Percentiles rank a stretch among this genome's conserved stretches.
Evolutionary conservation across 139 green algal genomes (phyloP).

Genomic region (Spirogloea muscicola): DNA sequence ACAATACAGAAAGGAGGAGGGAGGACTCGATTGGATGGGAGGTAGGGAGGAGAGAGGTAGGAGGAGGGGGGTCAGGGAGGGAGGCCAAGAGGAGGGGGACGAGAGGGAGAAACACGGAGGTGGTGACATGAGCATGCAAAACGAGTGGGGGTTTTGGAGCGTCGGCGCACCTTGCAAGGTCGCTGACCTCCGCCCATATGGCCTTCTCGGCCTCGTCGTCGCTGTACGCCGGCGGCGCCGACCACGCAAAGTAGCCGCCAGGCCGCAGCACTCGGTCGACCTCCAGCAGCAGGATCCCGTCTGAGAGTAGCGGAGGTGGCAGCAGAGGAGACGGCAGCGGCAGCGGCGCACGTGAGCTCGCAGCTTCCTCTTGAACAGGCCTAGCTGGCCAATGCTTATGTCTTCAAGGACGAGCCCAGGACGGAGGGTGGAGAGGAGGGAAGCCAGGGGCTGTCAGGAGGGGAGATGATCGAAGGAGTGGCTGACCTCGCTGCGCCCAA

Average conservation of each 20-base stretch:
- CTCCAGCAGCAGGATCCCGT: slow-evolving; percentile 16
- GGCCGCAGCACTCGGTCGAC: slow-evolving; percentile 13
- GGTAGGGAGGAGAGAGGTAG: not conserved
- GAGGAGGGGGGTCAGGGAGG: not conserved
- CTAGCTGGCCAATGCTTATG: no score
- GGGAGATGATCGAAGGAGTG: no score
- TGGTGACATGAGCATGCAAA: not conserved
- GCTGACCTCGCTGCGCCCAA: no score
- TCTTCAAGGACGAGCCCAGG: no score
- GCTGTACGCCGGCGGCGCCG: slow-evolving; percentile 18
- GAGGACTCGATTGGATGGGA: no score
- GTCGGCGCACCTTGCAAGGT: not conserved
- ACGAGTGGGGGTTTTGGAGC: not conserved
- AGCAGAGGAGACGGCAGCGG: not conserved
- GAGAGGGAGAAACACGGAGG: not conserved
- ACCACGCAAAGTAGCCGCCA: slow-evolving; percentile 25
- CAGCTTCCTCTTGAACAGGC: not conserved
- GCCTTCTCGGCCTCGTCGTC: not conserved
- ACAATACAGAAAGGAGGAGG: no score
- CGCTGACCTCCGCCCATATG: slow-evolving; percentile 1
- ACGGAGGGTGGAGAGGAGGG: no score
- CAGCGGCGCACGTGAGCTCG: not conserved
- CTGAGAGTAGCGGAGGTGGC: not conserved
- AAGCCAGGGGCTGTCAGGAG: no score
- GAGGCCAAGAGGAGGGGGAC: no score